Base-by-base conservation (phyloP, 2,329 filamentous ascomycete species). In the Aspergillus japonicus region DNA sequence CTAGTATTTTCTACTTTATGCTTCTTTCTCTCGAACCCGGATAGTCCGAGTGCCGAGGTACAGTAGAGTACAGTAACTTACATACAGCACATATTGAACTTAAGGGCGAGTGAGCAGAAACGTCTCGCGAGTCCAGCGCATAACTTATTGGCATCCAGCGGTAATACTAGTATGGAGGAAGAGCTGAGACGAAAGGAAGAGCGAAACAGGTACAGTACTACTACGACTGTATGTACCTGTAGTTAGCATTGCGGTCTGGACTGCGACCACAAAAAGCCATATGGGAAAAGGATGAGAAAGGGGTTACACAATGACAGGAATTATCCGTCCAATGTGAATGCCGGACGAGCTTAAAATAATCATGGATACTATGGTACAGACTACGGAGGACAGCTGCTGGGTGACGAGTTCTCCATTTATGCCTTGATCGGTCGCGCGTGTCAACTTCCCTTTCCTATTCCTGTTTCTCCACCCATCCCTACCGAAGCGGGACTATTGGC, bases 401-500 rank as follows among this genome's bases (percentile, higher is more conserved):
- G 57, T 56, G 26, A 54, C 26, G 47, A 49, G 52, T 50, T 47
- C 49, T 44, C 48, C 56, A 58, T 56, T 50, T 35, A 56, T 26
- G 55, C 54, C 51, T 29, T 29, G 26, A 29, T 29, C 26, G 26
- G 26, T 29, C 26, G 26, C 26, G 26, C 53, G 63, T 61, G 54
- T 64, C 47, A 12, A 12, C 50, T 55, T 33, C 48, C 31, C 35
- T 39, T 49, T 33, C 56, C 54, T 35, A 35, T 35, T 35, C 33
- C 33, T 35, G 12, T 16, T 16, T 35, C 14, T 35, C 14, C 14
- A 12, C 33, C 58, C 65, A 66, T 69, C 66, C 66, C 63, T 73
- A 69, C 64, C 68, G 67, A 70, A 65, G 39, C 60, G 54, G 50
- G 64, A 75, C 73, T 75, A 74, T 74, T 74, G 73, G 66, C 68